These are phyloP conservation scores for Venturia carpophila DNA, from an alignment of 2,329 filamentous ascomycete genomes.

Conservation along the genomic window DNA sequence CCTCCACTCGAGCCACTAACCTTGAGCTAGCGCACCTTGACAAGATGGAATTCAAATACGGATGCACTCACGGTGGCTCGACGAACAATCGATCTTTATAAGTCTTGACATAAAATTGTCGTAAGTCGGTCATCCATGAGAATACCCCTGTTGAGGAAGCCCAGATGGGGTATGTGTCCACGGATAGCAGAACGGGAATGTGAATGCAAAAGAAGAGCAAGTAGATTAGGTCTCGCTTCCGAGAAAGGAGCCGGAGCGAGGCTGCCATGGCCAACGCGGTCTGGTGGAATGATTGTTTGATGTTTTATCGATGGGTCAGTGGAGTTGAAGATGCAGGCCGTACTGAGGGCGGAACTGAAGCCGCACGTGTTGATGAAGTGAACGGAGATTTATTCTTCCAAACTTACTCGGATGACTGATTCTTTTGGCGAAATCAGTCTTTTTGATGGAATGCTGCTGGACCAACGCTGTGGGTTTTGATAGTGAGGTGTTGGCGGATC, in stretches of 20 bases:
- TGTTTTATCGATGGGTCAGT: too few species aligned
- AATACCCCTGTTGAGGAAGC: slow-evolving; percentile 44
- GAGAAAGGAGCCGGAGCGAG: slow-evolving; percentile 20
- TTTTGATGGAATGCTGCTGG: too few species aligned
- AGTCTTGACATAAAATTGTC: slow-evolving; percentile 50
- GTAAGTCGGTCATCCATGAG: slow-evolving; percentile 42
- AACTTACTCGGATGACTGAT: too few species aligned
- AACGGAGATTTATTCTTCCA: too few species aligned
- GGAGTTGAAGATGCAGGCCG: too few species aligned
- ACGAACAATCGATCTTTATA: slow-evolving; percentile 59
- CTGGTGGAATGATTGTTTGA: neutral
- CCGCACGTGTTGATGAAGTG: too few species aligned
- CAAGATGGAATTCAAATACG: neutral
- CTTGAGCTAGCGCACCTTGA: too few species aligned
- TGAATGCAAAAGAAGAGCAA: slow-evolving; percentile 56
- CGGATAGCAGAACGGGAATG: slow-evolving; percentile 56
- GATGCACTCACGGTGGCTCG: slow-evolving; percentile 38
- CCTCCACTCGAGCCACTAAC: too few species aligned
- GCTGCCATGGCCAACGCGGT: neutral
- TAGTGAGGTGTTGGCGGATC: too few species aligned
- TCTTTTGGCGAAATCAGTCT: too few species aligned
- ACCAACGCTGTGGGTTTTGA: too few species aligned
- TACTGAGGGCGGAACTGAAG: too few species aligned
- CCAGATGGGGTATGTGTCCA: slow-evolving; percentile 55
- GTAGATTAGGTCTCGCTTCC: slow-evolving; percentile 42